A percentile compares a stretch with the other conserved stretches of the same genome.
Conservation (phyloP, 192 early-diverging fungal genomes). For the Endogone sp. region DNA sequence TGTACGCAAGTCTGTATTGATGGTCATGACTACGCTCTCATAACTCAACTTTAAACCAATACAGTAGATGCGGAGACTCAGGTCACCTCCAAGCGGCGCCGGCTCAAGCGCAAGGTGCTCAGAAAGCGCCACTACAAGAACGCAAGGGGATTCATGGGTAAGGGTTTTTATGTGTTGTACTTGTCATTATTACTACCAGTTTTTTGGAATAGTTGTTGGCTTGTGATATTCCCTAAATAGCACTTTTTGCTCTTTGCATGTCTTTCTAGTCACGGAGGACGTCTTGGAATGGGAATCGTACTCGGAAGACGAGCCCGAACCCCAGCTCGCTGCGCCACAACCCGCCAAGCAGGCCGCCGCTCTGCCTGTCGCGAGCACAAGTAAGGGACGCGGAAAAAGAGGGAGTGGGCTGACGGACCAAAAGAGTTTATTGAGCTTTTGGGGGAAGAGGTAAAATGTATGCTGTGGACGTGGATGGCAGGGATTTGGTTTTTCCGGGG, state of each 20-base stretch:
- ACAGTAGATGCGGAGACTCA: no score
- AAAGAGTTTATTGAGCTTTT: neutral
- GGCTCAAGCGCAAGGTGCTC: neutral
- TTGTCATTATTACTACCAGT: no score
- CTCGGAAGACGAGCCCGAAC: neutral
- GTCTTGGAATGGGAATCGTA: neutral
- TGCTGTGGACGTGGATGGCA: no score
- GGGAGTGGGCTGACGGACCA: neutral
- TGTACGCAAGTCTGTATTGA: no score
- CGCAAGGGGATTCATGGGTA: neutral
- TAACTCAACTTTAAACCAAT: no score
- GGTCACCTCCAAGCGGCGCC: neutral
- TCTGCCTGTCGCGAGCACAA: neutral
- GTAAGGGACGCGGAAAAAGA: neutral
- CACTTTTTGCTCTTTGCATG: no score
- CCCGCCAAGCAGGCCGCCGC: neutral
- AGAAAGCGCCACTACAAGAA: neutral
- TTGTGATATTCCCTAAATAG: no score
- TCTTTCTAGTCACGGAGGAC: neutral
- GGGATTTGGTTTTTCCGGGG: no score
- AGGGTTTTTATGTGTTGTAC: neutral
- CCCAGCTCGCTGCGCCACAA: neutral
- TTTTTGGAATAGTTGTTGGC: no score
- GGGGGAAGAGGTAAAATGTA: neutral
- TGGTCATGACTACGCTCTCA: no score